phyloP scores from a whole-genome alignment of 2,329 filamentous ascomycete genomes.

The Fusarium pseudonygamai region DNA sequence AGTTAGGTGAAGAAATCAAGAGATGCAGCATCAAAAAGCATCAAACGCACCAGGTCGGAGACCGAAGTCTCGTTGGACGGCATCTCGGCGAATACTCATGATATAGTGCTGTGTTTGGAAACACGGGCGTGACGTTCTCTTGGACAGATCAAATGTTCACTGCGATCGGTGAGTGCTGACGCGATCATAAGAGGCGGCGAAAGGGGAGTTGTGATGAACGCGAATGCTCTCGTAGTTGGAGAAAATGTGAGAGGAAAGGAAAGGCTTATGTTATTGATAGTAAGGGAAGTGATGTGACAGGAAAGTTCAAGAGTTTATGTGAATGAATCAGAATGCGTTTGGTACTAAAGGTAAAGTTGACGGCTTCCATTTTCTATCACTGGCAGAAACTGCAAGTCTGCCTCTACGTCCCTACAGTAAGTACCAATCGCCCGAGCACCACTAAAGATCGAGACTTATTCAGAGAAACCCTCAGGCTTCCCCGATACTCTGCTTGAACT shows the following conservation, averaged over 20 bases:
- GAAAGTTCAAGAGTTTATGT: neutral
- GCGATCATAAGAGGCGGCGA: neutral
- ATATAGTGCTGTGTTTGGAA: neutral
- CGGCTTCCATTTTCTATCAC: neutral
- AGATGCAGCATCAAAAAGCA: neutral
- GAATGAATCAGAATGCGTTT: neutral
- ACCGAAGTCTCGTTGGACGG: slow-evolving; percentile 19
- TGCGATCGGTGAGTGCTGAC: neutral
- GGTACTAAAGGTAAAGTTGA: neutral
- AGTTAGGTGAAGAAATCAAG: neutral
- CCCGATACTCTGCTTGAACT: slow-evolving; percentile 56
- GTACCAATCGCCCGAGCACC: neutral
- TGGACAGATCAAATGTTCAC: neutral
- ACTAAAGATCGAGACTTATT: neutral
- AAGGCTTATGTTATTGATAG: neutral
- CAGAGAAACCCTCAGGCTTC: slow-evolving; percentile 24
- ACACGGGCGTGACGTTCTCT: neutral
- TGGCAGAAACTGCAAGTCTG: neutral
- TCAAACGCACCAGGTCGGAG: slow-evolving; percentile 10
- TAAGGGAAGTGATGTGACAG: neutral
- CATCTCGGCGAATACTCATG: slow-evolving; percentile 11
- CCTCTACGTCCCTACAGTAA: neutral
- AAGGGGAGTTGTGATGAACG: neutral
- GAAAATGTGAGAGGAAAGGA: neutral
- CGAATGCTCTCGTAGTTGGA: neutral